These are phyloP conservation scores for Chlorella sorokiniana DNA, from an alignment of 139 green algal species.

Conservation along the genomic window DNA sequence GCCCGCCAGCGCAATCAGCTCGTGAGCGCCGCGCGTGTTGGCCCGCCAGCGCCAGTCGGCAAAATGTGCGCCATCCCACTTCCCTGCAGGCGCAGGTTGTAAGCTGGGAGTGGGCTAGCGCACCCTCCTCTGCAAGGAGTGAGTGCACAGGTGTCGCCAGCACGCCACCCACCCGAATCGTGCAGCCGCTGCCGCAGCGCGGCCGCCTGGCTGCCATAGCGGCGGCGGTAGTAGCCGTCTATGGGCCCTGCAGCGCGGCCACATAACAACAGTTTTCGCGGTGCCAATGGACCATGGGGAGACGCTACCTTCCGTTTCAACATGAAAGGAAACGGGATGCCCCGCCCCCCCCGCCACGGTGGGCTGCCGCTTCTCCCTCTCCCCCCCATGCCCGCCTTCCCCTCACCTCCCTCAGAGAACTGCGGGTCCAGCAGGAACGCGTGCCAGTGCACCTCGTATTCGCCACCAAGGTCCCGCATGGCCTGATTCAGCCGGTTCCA, in stretches of 20 bases:
- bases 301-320: no score
- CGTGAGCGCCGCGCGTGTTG: not conserved
- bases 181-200: conserved; percentile 10
- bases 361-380: not conserved
- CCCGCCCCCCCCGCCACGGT: no score
- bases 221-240: not conserved
- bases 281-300: no score
- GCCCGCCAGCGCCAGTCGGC: conserved; percentile 8
- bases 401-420: conserved; percentile 3
- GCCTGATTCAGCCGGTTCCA: conserved; percentile 2
- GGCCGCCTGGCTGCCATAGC: not conserved
- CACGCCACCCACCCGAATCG: conserved; percentile 2
- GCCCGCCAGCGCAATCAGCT: conserved; percentile 1
- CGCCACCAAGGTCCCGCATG: not conserved
- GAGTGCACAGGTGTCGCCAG: not conserved
- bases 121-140: not conserved
- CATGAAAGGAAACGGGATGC: no score
- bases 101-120: no score
- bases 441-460: not conserved
- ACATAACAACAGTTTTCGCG: not conserved
- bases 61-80: conserved; percentile 12
- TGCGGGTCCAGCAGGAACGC: conserved; percentile 4
- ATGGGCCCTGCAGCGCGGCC: not conserved
- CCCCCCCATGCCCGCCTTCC: no score
- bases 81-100: no score